phyloP scores from a whole-genome alignment of 331 rosid species.

The Prunus yedoensis region DNA sequence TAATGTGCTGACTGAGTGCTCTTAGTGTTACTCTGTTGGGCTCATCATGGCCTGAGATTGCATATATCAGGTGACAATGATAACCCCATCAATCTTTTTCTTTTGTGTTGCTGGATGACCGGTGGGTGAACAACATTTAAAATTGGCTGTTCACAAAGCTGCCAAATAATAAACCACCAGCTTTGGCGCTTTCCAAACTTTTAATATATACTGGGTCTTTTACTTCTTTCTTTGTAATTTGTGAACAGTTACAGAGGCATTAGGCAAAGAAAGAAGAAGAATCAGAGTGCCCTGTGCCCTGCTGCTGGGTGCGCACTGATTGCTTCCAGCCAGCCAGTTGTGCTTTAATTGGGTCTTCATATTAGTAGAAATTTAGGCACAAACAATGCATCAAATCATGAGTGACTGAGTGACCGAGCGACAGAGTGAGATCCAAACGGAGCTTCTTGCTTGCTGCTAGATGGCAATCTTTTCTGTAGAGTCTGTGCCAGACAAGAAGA shows the following conservation, averaged over 20 bases:
- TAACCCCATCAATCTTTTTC: constrained; percentile 44
- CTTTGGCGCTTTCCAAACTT: neutral
- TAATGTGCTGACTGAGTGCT: constrained; percentile 6
- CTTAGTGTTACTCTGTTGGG: constrained; percentile 40
- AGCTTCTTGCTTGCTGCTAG: neutral
- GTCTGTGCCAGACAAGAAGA: no score
- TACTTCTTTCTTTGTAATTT: neutral
- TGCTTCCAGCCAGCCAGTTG: neutral
- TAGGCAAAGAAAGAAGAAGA: neutral
- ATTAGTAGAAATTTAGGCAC: neutral
- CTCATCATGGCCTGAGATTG: constrained; percentile 51
- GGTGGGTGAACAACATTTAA: constrained; percentile 23
- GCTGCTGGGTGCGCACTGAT: neutral
- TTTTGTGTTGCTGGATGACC: constrained; percentile 33
- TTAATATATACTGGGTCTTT: neutral
- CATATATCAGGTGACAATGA: constrained; percentile 47
- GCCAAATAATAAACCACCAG: neutral
- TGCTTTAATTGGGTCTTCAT: neutral
- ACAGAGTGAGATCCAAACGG: no score
- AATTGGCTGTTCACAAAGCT: neutral
- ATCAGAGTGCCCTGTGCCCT: neutral
- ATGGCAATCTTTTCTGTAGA: no score
- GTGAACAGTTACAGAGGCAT: neutral
- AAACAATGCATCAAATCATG: neutral
- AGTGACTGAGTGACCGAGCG: neutral